phyloP scores from a whole-genome alignment of 108 stramenopile species.

The Nitzschia palea region DNA sequence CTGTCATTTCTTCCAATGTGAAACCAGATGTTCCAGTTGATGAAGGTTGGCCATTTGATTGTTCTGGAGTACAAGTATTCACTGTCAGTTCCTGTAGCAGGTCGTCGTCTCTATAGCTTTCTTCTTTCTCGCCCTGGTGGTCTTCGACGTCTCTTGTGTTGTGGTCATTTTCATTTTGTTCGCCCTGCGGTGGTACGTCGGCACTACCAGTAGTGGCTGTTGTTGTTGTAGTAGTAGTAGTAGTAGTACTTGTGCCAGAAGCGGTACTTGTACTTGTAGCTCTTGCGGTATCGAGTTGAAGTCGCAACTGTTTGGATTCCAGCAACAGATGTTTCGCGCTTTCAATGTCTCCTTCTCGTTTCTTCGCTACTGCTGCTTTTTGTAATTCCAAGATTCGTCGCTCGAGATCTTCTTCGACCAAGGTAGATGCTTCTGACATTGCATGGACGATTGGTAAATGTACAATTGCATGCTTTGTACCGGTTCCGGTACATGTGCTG shows the following conservation, averaged over 20 bases:
- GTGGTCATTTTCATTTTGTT: background rate
- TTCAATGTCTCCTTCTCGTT: slow-evolving; percentile 28
- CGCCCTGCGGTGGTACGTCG: too few species aligned
- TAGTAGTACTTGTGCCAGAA: background rate
- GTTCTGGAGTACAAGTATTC: background rate
- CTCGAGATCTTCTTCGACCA: background rate
- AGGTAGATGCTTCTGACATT: too few species aligned
- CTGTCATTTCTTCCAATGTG: slow-evolving; percentile 33
- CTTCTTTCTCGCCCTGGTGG: background rate
- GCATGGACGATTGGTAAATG: too few species aligned
- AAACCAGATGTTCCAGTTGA: background rate
- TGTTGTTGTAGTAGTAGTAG: background rate
- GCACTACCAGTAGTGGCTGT: background rate
- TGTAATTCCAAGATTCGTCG: slow-evolving; percentile 17
- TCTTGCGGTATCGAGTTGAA: background rate
- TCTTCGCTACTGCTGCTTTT: slow-evolving; percentile 22
- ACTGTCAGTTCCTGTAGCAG: slow-evolving; percentile 2
- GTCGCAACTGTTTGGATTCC: slow-evolving; percentile 27
- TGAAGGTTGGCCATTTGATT: background rate
- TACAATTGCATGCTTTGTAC: too few species aligned
- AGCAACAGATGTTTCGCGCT: slow-evolving; percentile 34
- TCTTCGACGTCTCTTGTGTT: background rate
- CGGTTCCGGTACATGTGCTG: too few species aligned
- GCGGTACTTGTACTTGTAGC: background rate
- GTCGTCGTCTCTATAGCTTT: background rate